These are phyloP conservation scores for Pluteus cervinus DNA, from an alignment of 768 basidiomycete species.

Conservation along the genomic window DNA sequence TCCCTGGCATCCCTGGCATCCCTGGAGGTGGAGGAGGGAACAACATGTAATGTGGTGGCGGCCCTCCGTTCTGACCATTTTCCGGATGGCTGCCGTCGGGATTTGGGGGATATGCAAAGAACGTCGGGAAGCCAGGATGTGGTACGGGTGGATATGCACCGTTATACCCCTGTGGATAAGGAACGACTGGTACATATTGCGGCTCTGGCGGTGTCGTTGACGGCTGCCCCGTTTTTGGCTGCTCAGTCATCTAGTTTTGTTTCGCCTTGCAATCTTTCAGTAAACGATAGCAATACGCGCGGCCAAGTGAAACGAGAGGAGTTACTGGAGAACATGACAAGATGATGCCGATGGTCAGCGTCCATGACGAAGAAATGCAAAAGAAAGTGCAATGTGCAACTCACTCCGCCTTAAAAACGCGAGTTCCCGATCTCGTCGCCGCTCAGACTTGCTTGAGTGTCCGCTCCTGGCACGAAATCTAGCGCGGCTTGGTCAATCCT, in stretches of 20 bases:
- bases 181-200: conserved; percentile 25
- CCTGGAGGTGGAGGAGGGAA: conserved; percentile 27
- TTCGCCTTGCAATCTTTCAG: neutral
- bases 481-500: conserved; percentile 4
- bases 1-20: no score
- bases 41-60: conserved; percentile 36
- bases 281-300: neutral
- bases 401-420: conserved; percentile 39
- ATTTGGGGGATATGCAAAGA: conserved; percentile 36
- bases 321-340: neutral
- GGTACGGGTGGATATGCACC: conserved; percentile 24
- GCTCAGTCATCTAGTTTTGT: conserved; percentile 26
- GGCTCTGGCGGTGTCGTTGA: conserved; percentile 21
- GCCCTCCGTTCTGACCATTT: conserved; percentile 24
- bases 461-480: conserved; percentile 10
- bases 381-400: conserved; percentile 10
- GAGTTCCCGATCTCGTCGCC: conserved; percentile 31
- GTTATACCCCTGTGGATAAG: conserved; percentile 27
- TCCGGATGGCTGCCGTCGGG: conserved; percentile 30
- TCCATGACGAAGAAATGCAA: conserved; percentile 7
- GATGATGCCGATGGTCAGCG: conserved; percentile 5
- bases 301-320: neutral
- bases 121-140: conserved; percentile 31
- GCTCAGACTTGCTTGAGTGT: conserved; percentile 31
- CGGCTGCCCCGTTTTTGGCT: conserved; percentile 21